A percentile compares a stretch with the other conserved stretches of the same genome.
Conservation (phyloP, 2,329 filamentous ascomycete genomes). For the Aspergillus sojae region DNA sequence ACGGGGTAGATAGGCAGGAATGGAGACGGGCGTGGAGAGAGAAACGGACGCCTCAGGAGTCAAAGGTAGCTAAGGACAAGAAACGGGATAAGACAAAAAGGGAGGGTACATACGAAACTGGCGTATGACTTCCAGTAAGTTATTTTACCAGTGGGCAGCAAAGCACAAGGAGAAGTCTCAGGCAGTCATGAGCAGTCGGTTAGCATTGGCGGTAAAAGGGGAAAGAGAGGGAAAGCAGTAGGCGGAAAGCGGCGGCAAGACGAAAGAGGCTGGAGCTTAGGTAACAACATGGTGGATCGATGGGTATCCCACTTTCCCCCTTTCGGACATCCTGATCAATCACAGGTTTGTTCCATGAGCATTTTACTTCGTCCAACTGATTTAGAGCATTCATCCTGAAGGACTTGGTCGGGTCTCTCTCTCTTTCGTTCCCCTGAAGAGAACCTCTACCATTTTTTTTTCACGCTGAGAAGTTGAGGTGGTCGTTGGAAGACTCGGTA, state of each 20-base stretch:
- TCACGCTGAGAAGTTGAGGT: neutral
- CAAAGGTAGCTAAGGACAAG: slow-evolving; percentile 12
- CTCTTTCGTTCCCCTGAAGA: neutral
- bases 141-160: slow-evolving; percentile 20
- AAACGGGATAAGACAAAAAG: slow-evolving; percentile 12
- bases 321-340: slow-evolving; percentile 10
- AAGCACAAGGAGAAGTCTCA: slow-evolving; percentile 23
- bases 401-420: neutral
- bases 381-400: neutral
- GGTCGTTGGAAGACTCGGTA: neutral
- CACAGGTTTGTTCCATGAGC: neutral
- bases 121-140: slow-evolving; percentile 13
- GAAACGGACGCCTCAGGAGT: slow-evolving; percentile 18
- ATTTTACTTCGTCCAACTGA: neutral
- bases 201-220: slow-evolving; percentile 12
- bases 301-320: slow-evolving; percentile 12
- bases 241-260: slow-evolving; percentile 15
- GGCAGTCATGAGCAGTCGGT: slow-evolving; percentile 16
- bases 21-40: slow-evolving; percentile 29
- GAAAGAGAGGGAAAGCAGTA: slow-evolving; percentile 4
- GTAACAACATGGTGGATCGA: slow-evolving; percentile 16
- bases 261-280: slow-evolving; percentile 1
- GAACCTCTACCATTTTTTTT: neutral
- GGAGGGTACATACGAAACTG: slow-evolving; percentile 11
- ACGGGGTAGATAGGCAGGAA: slow-evolving; percentile 26